phyloP scores from a whole-genome alignment of 768 basidiomycete genomes.

The Cantharellus anzutake region DNA sequence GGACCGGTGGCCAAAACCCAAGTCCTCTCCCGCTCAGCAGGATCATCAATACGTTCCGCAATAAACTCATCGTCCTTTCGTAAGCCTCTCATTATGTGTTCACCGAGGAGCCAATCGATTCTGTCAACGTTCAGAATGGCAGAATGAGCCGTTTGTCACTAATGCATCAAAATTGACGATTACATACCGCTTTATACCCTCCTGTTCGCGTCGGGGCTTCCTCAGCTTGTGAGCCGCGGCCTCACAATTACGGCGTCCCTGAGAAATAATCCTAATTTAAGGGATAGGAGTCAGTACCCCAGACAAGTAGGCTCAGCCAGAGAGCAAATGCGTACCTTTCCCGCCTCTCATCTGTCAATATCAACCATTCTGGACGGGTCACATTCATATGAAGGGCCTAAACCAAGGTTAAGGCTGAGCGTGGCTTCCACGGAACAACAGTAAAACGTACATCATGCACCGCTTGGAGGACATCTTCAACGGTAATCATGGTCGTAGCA shows the following conservation, averaged over 20 bases:
- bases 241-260: not conserved
- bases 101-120: not conserved
- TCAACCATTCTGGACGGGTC: not conserved
- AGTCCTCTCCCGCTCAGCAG: not conserved
- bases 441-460: not conserved
- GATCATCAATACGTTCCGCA: not conserved
- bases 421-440: not conserved
- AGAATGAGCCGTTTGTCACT: not conserved
- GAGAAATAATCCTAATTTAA: not conserved
- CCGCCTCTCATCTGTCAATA: not conserved
- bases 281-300: no score
- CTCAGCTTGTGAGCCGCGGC: not conserved
- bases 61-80: not conserved
- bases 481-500: not conserved
- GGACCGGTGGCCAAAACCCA: not conserved
- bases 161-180: not conserved
- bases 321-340: not conserved
- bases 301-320: not conserved
- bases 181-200: not conserved
- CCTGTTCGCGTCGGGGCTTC: not conserved
- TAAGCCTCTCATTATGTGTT: not conserved
- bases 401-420: no score
- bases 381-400: not conserved
- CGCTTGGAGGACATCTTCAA: not conserved
- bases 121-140: not conserved